Conservation (phyloP, 2,329 filamentous ascomycete species). For the Ceratocystis eucalypticola region DNA sequence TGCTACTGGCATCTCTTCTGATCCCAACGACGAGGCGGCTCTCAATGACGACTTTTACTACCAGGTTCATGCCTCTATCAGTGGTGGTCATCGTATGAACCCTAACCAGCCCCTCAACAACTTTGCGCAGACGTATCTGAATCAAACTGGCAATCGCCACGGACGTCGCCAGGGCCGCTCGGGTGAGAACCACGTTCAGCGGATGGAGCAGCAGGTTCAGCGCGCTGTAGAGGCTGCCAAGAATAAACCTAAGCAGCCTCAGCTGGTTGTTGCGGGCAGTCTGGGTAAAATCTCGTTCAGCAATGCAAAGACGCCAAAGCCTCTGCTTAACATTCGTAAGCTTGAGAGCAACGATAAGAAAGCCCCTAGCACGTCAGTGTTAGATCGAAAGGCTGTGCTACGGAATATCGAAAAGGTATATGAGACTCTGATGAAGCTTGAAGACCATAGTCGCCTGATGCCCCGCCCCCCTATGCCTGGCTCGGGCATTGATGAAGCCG, state of each 20-base stretch:
- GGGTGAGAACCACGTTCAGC: conserved; percentile 92
- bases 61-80: conserved; percentile 90
- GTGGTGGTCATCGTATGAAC: conserved; percentile 76
- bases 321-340: conserved; percentile 77
- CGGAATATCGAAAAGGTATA: conserved; percentile 84
- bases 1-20: conserved; percentile 74
- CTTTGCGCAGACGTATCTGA: conserved; percentile 94
- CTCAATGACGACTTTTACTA: conserved; percentile 96
- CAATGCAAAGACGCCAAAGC: conserved; percentile 94
- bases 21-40: conserved; percentile 64
- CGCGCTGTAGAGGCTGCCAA: conserved; percentile 94
- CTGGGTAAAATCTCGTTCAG: conserved; percentile 97
- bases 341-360: conserved; percentile 50
- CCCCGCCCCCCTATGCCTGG: conserved; percentile 38
- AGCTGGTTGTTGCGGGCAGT: conserved; percentile 89
- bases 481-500: conserved; percentile 42
- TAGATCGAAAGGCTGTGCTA: conserved; percentile 70
- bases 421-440: conserved; percentile 76
- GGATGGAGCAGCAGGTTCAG: conserved; percentile 98
- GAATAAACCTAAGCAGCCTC: conserved; percentile 93
- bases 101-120: conserved; percentile 87
- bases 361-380: conserved; percentile 23
- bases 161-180: conserved; percentile 64
- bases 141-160: conserved; percentile 79
- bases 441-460: conserved; percentile 77